Conservation (phyloP, 2,329 filamentous ascomycete species). For the Phyllosticta citribraziliensis region DNA sequence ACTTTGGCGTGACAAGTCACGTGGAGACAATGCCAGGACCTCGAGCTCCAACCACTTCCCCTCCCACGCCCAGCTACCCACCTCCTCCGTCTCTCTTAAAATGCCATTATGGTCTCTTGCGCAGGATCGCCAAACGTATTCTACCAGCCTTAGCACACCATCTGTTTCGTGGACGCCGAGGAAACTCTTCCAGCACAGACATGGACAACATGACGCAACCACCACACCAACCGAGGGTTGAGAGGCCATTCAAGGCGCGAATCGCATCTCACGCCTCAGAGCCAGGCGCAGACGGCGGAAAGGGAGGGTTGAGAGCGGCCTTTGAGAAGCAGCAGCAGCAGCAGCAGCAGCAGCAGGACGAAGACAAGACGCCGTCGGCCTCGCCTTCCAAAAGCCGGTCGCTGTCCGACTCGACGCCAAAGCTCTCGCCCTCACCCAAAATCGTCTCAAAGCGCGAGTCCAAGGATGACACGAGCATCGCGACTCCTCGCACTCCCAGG, state of each 20-base stretch:
- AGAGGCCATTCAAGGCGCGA: conserved; percentile 3
- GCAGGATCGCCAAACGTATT: neutral
- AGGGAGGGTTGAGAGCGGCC: conserved; percentile 5
- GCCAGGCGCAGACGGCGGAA: conserved; percentile 1
- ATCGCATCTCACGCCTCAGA: neutral
- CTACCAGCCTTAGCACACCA: conserved; percentile 1
- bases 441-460: conserved; percentile 28
- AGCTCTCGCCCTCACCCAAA: conserved; percentile 37
- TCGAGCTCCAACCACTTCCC: conserved; percentile 9
- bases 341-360: neutral
- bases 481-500: conserved; percentile 52
- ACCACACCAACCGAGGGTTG: conserved; percentile 4
- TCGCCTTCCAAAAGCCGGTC: conserved; percentile 33
- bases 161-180: conserved; percentile 5
- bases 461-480: conserved; percentile 37
- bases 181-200: conserved; percentile 4
- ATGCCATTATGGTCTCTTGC: conserved; percentile 9
- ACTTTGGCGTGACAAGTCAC: conserved; percentile 1
- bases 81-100: conserved; percentile 6
- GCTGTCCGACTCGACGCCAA: conserved; percentile 34
- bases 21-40: conserved; percentile 7
- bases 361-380: conserved; percentile 23
- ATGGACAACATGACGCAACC: conserved; percentile 9
- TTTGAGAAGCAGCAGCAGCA: neutral
- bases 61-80: conserved; percentile 6